These are phyloP conservation scores for Psidium friedrichsthalianum DNA, from an alignment of 345 rosid species.

Conservation along the genomic window DNA sequence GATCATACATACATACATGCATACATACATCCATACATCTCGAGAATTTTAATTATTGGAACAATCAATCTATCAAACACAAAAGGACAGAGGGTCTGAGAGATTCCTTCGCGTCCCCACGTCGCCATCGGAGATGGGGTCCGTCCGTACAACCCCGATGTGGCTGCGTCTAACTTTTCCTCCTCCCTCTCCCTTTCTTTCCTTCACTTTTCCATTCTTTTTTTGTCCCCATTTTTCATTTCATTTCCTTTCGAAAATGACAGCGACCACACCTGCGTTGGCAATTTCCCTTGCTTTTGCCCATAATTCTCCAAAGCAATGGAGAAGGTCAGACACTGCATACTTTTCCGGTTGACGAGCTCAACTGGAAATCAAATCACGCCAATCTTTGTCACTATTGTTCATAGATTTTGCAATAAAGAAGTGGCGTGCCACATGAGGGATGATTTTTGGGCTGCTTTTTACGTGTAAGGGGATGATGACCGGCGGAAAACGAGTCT, in stretches of 20 bases:
- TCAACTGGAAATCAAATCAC: not conserved
- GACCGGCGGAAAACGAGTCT: not conserved
- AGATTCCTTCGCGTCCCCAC: not conserved
- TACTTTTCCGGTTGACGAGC: not conserved
- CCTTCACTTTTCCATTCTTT: not conserved
- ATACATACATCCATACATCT: not conserved
- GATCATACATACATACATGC: not conserved
- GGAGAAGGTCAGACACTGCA: not conserved
- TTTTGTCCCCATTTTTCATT: not conserved
- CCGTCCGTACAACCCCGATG: not conserved
- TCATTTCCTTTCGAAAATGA: not conserved
- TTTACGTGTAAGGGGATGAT: not conserved
- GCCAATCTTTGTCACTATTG: not conserved
- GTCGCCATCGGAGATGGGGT: not conserved
- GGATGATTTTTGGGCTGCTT: not conserved
- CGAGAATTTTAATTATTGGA: not conserved
- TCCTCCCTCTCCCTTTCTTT: not conserved
- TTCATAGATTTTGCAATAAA: not conserved
- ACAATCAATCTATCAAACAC: not conserved
- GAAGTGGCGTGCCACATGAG: not conserved
- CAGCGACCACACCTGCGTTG: not conserved
- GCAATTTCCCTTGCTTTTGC: not conserved
- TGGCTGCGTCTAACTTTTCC: not conserved
- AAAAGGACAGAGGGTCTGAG: not conserved
- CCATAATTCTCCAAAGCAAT: not conserved